Conservation (phyloP, 179 eudicot genomes). For the Camellia oleifera region DNA sequence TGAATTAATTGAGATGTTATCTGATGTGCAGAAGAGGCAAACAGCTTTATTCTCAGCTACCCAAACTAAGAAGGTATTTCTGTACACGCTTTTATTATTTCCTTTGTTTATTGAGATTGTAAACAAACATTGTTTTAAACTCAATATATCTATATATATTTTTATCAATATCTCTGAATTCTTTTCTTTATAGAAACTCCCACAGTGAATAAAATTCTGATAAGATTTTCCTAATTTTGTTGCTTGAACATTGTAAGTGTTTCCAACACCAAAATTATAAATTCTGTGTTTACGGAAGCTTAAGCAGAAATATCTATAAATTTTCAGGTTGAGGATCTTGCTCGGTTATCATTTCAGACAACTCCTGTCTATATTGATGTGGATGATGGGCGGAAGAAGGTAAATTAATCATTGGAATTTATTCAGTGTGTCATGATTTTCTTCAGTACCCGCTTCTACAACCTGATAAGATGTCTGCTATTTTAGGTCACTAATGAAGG, state of each 20-base stretch:
- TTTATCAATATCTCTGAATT: neutral
- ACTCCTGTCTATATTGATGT: slow-evolving; percentile 73
- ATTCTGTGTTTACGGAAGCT: neutral
- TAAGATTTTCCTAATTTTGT: neutral
- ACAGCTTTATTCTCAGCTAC: slow-evolving; percentile 96
- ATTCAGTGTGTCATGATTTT: neutral
- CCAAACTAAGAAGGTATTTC: slow-evolving; percentile 77
- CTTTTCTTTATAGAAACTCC: neutral
- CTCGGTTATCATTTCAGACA: slow-evolving; percentile 74
- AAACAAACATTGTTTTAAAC: neutral
- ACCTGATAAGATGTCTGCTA: slow-evolving; percentile 13
- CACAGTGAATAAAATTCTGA: neutral
- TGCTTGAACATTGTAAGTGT: neutral
- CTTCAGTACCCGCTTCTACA: neutral
- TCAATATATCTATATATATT: neutral
- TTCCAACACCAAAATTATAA: neutral
- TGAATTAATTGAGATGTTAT: slow-evolving; percentile 13
- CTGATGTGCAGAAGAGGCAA: slow-evolving; percentile 66
- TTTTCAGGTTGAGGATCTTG: slow-evolving; percentile 86
- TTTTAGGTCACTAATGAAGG: slow-evolving; percentile 91
- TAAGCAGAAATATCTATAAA: neutral
- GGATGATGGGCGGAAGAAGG: slow-evolving; percentile 82
- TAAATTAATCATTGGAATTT: slow-evolving; percentile 13
- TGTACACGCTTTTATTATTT: neutral
- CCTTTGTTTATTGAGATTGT: neutral